These are phyloP conservation scores for Russula sp. DNA, from an alignment of 768 basidiomycete species.

Conservation along the genomic window DNA sequence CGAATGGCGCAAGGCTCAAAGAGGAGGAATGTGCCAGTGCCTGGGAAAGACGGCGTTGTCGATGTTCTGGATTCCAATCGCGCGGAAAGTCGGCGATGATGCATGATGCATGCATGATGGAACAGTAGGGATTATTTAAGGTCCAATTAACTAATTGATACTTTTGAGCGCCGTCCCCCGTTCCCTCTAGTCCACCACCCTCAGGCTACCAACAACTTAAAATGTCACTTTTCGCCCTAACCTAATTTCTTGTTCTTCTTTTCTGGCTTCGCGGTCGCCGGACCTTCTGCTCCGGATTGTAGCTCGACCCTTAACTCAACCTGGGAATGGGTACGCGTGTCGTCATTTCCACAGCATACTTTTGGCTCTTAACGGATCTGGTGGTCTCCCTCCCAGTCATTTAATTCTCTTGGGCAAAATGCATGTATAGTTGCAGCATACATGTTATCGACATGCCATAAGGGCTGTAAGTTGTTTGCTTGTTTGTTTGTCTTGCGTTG, in stretches of 20 bases:
- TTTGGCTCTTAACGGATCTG: background rate
- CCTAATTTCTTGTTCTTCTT: background rate
- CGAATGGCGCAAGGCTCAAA: too few relatives aligned
- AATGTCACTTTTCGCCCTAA: background rate
- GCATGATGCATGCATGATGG: too few relatives aligned
- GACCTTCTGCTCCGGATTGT: background rate
- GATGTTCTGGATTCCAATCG: too few relatives aligned
- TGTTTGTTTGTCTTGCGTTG: background rate
- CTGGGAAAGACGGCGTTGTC: too few relatives aligned
- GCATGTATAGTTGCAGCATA: background rate
- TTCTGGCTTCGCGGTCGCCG: background rate
- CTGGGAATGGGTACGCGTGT: background rate
- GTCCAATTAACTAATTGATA: too few relatives aligned
- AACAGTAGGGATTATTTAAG: too few relatives aligned
- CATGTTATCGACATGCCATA: background rate
- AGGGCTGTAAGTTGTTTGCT: background rate
- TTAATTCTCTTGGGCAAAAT: slow-evolving; percentile 6
- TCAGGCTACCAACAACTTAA: too few relatives aligned
- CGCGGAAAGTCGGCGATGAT: too few relatives aligned
- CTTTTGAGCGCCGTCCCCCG: too few relatives aligned
- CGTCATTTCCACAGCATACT: background rate
- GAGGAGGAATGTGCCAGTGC: too few relatives aligned
- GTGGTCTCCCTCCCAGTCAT: background rate
- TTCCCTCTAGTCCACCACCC: too few relatives aligned
- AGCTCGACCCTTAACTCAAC: too few relatives aligned